Percentiles rank a stretch among this genome's conserved stretches.
phyloP scores from a whole-genome alignment of 176 grass and related monocot genomes.

The Urochloa ruziziensis region DNA sequence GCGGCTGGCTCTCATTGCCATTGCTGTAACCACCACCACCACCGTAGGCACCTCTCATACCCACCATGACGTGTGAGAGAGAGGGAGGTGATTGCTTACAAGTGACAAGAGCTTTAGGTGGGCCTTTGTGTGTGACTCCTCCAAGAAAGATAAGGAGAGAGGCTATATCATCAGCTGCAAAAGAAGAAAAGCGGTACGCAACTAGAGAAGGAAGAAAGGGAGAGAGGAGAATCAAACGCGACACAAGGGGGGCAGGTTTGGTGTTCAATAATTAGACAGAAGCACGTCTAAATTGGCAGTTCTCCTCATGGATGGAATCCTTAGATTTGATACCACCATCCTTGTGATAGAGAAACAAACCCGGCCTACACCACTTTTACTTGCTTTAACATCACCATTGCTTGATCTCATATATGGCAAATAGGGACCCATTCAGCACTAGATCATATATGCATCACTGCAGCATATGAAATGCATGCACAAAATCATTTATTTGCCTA shows the following conservation, averaged over 20 bases:
- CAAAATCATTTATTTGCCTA: not conserved
- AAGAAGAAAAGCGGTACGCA: conserved; percentile 38
- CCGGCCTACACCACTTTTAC: not conserved
- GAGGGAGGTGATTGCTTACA: not conserved
- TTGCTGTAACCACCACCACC: not conserved
- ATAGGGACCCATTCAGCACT: not conserved
- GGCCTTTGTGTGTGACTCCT: not conserved
- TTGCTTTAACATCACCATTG: conserved; percentile 15
- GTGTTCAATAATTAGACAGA: conserved; percentile 34
- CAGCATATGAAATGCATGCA: not conserved
- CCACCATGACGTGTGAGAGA: conserved; percentile 32
- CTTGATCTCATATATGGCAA: conserved; percentile 6
- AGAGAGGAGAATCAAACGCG: conserved; percentile 15
- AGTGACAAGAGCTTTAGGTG: not conserved
- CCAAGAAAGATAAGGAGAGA: conserved; percentile 10
- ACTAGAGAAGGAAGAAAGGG: conserved; percentile 10
- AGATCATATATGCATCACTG: not conserved
- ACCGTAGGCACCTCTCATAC: conserved; percentile 52
- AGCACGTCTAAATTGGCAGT: not conserved
- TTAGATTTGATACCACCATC: conserved; percentile 45
- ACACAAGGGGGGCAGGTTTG: conserved; percentile 2
- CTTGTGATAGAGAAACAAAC: conserved; percentile 25
- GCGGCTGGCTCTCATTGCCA: conserved; percentile 15
- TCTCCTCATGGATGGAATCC: conserved; percentile 28
- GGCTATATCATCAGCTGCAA: conserved; percentile 1